Base-by-base conservation (phyloP, 305 asterid genomes). In the Fraxinus platypoda region DNA sequence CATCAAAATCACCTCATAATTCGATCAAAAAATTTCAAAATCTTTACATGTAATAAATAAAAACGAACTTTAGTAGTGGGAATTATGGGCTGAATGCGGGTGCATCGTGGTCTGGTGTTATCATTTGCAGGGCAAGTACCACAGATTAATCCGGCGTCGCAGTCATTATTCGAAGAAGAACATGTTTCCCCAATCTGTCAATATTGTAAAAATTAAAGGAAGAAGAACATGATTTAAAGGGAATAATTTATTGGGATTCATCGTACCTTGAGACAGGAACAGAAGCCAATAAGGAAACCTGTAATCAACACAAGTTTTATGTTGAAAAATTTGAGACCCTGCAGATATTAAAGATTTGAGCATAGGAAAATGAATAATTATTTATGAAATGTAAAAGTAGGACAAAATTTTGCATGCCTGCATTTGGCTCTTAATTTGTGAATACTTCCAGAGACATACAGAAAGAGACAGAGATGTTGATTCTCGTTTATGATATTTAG, bases 111-210 rank as follows among this genome's bases (percentile, higher is more conserved):
- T 9, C 98, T 89, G 72, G 94, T 90, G 81, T 93, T 92, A 71
- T 93, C 94, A 34, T 89, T 90, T 8, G 88, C 92, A 6, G 90
- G 87, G 84, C 98, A 94, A 15, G 89, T 83, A 7, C 83, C 89
- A 41, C 98, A 94, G 9, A 35, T 75, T 41, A 93, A 79, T 0
- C 98, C 98, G 78, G 78, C 86, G 62, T 94, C 96, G 86, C 98
- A 94, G 49, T 82, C 79, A 43, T 75, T 85, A 83, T 82, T 68
- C 7, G 92, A 77, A 41, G 86, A 79, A 1, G 92, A 84, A 84
- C 98, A 94, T 1, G 98, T 94, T 85, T 94, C 98, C 6, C 97
- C 98, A 78, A 90, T 83, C 98, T 94, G 87, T 76, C 19, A 72
- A 72, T 33, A 72, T 34, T 17, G 26, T 72, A 21, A 72, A 72